Evolutionary conservation across 345 rosid genomes (phyloP), one percentile per base, ranked within the genome.

Genomic region (Toxicodendron radicans): DNA sequence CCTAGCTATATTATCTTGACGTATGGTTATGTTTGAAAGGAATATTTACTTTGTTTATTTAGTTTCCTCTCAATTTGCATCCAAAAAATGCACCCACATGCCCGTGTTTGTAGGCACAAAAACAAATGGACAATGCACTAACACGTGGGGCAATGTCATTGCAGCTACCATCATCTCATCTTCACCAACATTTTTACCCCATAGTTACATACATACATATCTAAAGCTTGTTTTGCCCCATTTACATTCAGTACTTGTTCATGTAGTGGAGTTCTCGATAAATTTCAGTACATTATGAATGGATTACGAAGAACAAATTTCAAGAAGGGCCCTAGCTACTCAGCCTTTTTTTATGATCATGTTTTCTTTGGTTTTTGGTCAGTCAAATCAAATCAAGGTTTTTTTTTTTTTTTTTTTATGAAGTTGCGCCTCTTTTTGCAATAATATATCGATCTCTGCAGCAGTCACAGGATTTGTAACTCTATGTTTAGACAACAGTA

Each of bases 61-160:
- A 24, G 3, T 59, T 24, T 51, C 30, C 46, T 52, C 10, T 68
- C 43, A 51, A 27, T 48, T 27, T 49, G 58, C 57, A 27, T 20
- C 3, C 18, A 11, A 65, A 65, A 13, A 21, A 14, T 51, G 54
- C 54, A 51, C 8, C 57, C 71, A 49, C 58, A 51, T 67, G 58
- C 71, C 41, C 43, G 30, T 49, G 71, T 8, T 30, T 14, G 41
- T 12, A 30, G 32, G n/a, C 72, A 17, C 46, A 18, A 68, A 51
- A 68, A 69, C 46, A 54, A 69, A 56, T 8, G 35, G 63, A 56
- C 63, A 56, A 23, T 57, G 23, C 52, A 17, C 23, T 70, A 20
- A 57, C 64, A 41, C 49, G 58, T 49, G 75, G 75, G 75, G 9
- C 58, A 61, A 18, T 48, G 45, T 9, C 16, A 52, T 13, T 27